These are phyloP conservation scores for Nicotiana obtusifolia DNA, from an alignment of 257 asterid species.

Conservation along the genomic window DNA sequence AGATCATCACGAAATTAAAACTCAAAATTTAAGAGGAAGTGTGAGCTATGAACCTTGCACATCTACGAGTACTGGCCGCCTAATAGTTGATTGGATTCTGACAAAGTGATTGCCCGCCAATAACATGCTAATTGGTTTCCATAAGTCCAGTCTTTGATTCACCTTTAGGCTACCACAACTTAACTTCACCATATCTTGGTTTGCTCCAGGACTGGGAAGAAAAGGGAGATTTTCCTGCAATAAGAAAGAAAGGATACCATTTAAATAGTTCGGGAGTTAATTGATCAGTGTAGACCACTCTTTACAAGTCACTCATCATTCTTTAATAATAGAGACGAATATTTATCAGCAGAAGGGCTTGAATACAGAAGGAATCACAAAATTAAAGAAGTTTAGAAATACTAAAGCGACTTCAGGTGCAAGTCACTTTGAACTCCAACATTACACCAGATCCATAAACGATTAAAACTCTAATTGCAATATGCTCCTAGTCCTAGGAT, in stretches of 20 bases:
- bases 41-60: slow-evolving; percentile 45
- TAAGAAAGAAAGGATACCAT: background rate
- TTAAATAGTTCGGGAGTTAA: background rate
- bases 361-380: background rate
- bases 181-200: slow-evolving; percentile 33
- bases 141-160: slow-evolving; percentile 33
- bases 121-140: slow-evolving; percentile 36
- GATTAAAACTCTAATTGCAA: background rate
- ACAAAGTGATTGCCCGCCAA: slow-evolving; percentile 28
- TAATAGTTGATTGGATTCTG: slow-evolving; percentile 24
- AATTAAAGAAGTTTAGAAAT: background rate
- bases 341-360: background rate
- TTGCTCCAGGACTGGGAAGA: slow-evolving; percentile 33
- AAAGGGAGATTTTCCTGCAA: slow-evolving; percentile 47
- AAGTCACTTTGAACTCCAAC: background rate
- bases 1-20: background rate
- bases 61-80: slow-evolving; percentile 32
- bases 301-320: background rate
- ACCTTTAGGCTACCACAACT: slow-evolving; percentile 27
- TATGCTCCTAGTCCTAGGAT: background rate
- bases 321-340: background rate
- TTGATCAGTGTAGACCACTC: background rate
- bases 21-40: background rate
- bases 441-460: background rate
- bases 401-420: background rate